Conservation (phyloP, 116 monocot species). For the Zostera marina region DNA sequence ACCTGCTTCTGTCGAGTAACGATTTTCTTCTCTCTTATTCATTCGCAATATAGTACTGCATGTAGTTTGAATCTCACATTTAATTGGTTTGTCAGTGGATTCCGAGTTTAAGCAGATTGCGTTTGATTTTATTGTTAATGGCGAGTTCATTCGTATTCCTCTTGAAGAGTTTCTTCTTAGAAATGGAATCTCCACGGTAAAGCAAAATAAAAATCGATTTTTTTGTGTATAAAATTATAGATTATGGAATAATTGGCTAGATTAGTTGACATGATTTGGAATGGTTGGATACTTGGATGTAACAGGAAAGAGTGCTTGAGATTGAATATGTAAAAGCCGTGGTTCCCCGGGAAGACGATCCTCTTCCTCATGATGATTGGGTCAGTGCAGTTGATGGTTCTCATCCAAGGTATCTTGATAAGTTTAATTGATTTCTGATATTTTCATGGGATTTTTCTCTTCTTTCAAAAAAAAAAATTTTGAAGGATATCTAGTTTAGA, state of each 20-base stretch:
- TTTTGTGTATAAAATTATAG: background rate
- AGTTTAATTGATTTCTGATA: background rate
- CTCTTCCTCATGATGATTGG: conserved; percentile 85
- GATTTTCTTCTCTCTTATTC: background rate
- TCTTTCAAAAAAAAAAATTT: too few species aligned
- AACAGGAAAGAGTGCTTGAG: conserved; percentile 80
- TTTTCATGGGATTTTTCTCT: background rate
- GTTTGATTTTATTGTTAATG: conserved; percentile 80
- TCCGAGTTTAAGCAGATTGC: conserved; percentile 38
- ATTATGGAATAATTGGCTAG: too few species aligned
- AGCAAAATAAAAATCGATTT: background rate
- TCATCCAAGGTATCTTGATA: conserved; percentile 37
- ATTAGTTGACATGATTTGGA: too few species aligned
- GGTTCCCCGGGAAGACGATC: conserved; percentile 48
- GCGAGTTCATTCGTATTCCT: conserved; percentile 74
- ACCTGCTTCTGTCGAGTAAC: conserved; percentile 39
- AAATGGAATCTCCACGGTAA: conserved; percentile 81
- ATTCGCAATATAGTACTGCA: too few species aligned
- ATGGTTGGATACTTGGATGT: background rate
- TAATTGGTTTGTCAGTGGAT: conserved; percentile 14
- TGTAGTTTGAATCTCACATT: too few species aligned
- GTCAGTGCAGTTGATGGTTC: conserved; percentile 89
- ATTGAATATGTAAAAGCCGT: conserved; percentile 78
- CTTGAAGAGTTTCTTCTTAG: conserved; percentile 63
- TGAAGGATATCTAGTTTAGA: too few species aligned